Base-by-base conservation (phyloP, 768 basidiomycete species). In the Lentinula raphanica region DNA sequence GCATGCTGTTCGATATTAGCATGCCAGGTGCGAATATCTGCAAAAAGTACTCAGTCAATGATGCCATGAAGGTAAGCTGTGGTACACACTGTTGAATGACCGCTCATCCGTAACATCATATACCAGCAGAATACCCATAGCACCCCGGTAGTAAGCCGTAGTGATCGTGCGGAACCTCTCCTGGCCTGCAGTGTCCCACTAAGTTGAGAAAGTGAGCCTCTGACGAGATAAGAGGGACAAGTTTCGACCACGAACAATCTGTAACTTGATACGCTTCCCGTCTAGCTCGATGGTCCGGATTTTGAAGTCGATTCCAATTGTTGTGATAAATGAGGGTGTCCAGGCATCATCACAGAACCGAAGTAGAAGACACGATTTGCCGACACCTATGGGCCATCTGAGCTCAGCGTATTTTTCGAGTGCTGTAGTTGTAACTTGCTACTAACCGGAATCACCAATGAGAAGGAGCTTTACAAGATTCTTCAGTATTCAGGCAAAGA, bases 131-230 rank as follows among this genome's bases (percentile, higher is more conserved):
- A 98, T 99, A 55, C 97, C 97, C 87, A 97, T 96, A 21, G 97
- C 97, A 36, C 96, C 96, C 62, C 97, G 92, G 80, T 99, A 99
- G 75, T 99, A 99, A 11, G 97, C 94, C 21, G 95, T 95, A 45
- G 97, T 98, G 72, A 99, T 98, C 19, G 97, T 98, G 68, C 96
- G 82, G 79, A 98, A 98, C 27, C 95, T 89, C 77, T 99, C 97
- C 78, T 98, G 96, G 31, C 97, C 97, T 57, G 96, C 95, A 59
- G 96, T 99, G 71, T 98, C 96, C 96, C 96, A 98, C 95, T 98
- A 53, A 59, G 48, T 35, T 49, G 19, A 54, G 50, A 44, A 39
- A 45, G 21, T 54, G 23, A 3, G 19, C 17, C 42, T 17, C 19
- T 3, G 6, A 3, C n/a, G 25, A 40, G 1, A 40, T 13, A 39